phyloP scores from a whole-genome alignment of 192 early-diverging fungal genomes.

The Podila epigama region DNA sequence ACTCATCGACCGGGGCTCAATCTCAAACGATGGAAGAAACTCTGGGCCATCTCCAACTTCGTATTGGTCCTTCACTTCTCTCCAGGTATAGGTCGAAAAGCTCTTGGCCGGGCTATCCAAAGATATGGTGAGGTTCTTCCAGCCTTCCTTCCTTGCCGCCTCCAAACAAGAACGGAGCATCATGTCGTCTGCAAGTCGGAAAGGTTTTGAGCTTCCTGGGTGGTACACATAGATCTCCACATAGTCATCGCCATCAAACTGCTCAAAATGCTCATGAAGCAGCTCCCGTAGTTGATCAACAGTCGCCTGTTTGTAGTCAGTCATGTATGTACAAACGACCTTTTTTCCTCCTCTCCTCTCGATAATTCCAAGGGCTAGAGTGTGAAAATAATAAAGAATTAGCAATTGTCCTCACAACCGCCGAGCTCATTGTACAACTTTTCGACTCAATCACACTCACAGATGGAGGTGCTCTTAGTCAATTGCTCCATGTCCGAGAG shows the following conservation, averaged over 20 bases:
- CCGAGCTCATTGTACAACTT: background rate
- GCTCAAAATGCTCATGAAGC: conserved; percentile 3
- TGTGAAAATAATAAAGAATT: background rate
- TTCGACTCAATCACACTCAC: background rate
- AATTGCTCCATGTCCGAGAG: background rate
- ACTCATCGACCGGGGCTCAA: background rate
- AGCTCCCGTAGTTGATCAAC: background rate
- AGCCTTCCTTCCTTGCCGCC: background rate
- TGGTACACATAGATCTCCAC: conserved; percentile 1
- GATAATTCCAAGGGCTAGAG: background rate
- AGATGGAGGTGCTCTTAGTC: background rate
- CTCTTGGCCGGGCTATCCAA: conserved; percentile 9
- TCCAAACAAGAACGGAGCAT: conserved; percentile 8
- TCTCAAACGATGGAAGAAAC: background rate
- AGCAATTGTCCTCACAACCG: background rate
- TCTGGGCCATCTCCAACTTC: background rate
- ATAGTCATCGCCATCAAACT: conserved; percentile 4
- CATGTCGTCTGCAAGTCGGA: background rate
- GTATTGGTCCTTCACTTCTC: background rate
- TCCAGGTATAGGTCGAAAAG: conserved; percentile 5
- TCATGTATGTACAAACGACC: background rate
- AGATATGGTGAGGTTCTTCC: conserved; percentile 5
- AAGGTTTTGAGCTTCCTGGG: background rate
- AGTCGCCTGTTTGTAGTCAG: background rate
- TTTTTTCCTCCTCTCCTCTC: background rate